Evolutionary conservation across 306 rosid species (phyloP).

Genomic region (Prosopis cineraria): DNA sequence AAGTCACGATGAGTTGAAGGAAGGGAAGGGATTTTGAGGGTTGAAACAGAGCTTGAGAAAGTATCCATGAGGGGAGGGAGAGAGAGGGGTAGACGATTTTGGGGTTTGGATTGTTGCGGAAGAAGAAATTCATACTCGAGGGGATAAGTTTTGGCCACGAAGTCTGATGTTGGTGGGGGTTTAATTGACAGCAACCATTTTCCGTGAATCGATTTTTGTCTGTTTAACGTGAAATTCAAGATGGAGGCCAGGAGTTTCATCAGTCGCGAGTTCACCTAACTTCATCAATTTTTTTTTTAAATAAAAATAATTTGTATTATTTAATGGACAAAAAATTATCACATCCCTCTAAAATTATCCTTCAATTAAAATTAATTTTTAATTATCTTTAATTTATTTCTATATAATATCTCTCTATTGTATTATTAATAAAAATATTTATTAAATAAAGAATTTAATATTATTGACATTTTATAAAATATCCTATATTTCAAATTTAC

Average conservation of each 20-base stretch:
- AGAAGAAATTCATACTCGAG: not conserved
- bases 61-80: slow-evolving; percentile 59
- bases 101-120: not conserved
- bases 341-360: no score
- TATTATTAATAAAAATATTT: no score
- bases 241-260: not conserved
- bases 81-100: not conserved
- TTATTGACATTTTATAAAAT: no score
- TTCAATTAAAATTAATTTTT: no score
- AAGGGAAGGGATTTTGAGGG: slow-evolving; percentile 50
- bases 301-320: no score
- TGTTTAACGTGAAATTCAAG: not conserved
- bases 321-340: no score
- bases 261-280: no score
- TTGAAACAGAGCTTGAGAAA: slow-evolving; percentile 63
- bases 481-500: no score
- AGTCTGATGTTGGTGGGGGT: not conserved
- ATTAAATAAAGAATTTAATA: no score
- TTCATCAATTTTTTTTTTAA: no score
- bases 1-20: slow-evolving; percentile 54
- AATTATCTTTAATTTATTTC: no score
- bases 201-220: not conserved
- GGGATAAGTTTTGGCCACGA: slow-evolving; percentile 2
- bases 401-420: no score
- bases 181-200: not conserved